A percentile compares a stretch with the other conserved stretches of the same genome.
These are phyloP conservation scores for Tricholoma sp. DNA, from an alignment of 768 basidiomycete genomes.

Conservation along the genomic window DNA sequence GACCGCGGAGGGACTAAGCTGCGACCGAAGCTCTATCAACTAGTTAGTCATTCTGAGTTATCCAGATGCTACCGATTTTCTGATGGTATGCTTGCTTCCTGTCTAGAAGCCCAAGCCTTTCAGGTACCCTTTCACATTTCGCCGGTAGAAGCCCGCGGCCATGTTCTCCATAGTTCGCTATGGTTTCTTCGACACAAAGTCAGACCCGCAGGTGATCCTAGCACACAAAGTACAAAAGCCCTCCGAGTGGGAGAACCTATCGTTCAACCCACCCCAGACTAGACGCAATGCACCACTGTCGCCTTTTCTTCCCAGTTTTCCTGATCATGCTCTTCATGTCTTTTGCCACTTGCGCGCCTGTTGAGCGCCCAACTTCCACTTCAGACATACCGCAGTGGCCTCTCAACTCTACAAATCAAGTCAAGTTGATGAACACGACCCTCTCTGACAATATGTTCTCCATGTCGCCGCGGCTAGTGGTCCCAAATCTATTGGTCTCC, in stretches of 20 bases:
- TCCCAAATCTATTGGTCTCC: background rate
- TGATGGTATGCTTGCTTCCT: background rate
- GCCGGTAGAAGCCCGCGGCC: constrained; percentile 2
- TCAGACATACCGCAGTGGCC: background rate
- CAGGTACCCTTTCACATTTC: background rate
- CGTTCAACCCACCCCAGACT: background rate
- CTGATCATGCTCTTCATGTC: constrained; percentile 8
- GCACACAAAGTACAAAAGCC: background rate
- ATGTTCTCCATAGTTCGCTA: background rate
- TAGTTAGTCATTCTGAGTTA: background rate
- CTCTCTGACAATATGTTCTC: background rate
- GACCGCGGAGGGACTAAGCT: background rate
- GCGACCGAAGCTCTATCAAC: background rate
- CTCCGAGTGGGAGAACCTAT: background rate
- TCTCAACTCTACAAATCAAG: background rate
- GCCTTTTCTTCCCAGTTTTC: constrained; percentile 9
- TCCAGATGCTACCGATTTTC: background rate
- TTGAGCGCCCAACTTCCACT: background rate
- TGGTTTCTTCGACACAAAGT: background rate
- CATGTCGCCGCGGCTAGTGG: background rate
- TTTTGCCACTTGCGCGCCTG: constrained; percentile 1
- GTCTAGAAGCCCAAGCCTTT: constrained; percentile 1
- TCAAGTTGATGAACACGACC: background rate
- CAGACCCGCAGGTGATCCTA: background rate
- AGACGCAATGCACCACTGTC: constrained; percentile 8